Base-by-base conservation (phyloP, 225 moss, liverwort and hornwort species). In the Polytrichum commune region DNA sequence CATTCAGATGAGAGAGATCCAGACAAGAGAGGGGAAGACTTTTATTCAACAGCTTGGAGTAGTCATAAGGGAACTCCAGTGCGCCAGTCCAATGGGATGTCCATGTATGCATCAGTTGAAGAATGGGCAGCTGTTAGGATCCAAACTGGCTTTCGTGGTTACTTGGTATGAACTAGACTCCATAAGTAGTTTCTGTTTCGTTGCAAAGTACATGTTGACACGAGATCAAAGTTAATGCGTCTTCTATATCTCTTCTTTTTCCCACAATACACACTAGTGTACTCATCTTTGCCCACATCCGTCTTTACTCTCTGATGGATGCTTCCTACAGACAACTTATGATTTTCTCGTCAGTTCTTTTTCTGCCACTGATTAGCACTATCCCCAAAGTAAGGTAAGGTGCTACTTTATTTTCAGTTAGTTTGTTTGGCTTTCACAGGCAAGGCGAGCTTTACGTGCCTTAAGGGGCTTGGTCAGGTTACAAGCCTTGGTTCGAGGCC, bases 91-190 rank as follows among this genome's bases (percentile, higher is more conserved):
- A 76, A 77, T 77, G 78, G 82, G 71, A 78, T 81, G 81, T 89
- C 82, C 71, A 84, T 86, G 84, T 86, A 89, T 63, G 77, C 84
- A 25, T 83, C 84, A 27, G 79, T 84, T 66, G 95, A 95, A 77
- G 98, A 98, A 64, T 95, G 98, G 98, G 98, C 93, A 2, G 93
- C 98, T 18, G 91, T 88, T 64, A 81, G 91, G 66, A 98, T 98
- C n/a, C 98, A 98, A 76, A 98, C 98, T 19, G 93, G 93, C 6
- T 93, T 98, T 74, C 98, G 98, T 27, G 98, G 98, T 66, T 98
- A 95, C 69, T 69, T 98, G 95, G 98, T 98, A 82, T 20, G 81
- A 54, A 18, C 7, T 58, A 23, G 46, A 13, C 38, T 46, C 16
- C 46, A 46, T 46, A 13, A 46, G 16, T 13, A 46, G 46, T 38